A percentile compares a stretch with the other conserved stretches of the same genome.
phyloP scores from a whole-genome alignment of 2,329 filamentous ascomycete genomes.

The Penicillium digitatum region DNA sequence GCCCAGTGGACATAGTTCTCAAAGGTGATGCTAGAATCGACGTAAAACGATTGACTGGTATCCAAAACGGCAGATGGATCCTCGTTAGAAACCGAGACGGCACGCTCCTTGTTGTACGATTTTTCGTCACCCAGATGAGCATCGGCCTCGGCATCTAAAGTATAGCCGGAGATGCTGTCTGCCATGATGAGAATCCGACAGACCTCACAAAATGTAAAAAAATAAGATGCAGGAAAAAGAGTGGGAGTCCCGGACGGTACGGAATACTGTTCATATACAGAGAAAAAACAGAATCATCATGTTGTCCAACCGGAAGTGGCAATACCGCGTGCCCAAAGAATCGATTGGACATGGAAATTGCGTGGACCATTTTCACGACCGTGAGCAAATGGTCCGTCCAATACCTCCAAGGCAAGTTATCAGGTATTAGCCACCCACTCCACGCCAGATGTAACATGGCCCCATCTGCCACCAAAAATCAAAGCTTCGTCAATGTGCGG shows the following conservation, averaged over 20 bases:
- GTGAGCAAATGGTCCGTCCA: neutral
- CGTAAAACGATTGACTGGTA: conserved; percentile 6
- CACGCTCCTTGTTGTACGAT: conserved; percentile 21
- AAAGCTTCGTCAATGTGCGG: neutral
- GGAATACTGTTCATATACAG: neutral
- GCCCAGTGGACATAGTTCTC: conserved; percentile 39
- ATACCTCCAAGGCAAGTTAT: neutral
- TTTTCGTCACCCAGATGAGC: conserved; percentile 16
- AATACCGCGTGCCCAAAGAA: neutral
- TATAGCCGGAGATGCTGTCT: conserved; percentile 10
- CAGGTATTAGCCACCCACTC: neutral
- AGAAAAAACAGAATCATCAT: neutral
- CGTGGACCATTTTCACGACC: neutral
- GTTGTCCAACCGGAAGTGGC: neutral
- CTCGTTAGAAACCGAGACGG: neutral
- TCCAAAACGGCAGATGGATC: neutral
- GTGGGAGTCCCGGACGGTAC: neutral
- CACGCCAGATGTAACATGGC: neutral
- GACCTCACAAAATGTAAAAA: neutral
- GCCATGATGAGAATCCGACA: conserved; percentile 4
- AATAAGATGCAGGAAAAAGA: neutral
- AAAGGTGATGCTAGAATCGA: conserved; percentile 32
- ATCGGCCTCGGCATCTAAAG: conserved; percentile 9
- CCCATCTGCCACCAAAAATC: neutral
- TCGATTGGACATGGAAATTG: neutral